A percentile compares a stretch with the other conserved stretches of the same genome.
Evolutionary conservation across 2,329 filamentous ascomycete genomes (phyloP).

Genomic region (Cladosporium austrohemisphaericum): DNA sequence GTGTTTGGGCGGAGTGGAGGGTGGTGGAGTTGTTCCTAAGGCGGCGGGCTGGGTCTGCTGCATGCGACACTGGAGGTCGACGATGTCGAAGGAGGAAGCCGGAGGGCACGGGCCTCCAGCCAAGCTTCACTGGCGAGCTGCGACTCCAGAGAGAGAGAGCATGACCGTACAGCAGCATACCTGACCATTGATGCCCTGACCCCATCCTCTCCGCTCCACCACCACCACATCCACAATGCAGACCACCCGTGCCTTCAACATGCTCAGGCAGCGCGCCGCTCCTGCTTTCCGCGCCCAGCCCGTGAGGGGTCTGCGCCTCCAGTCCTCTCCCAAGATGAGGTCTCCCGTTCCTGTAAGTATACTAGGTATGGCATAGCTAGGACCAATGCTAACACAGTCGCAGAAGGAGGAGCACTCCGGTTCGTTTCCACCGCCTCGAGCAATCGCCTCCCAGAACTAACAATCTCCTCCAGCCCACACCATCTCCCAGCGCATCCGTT

Average conservation of each 20-base stretch:
- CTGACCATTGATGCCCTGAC: constrained; percentile 4
- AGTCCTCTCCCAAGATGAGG: constrained; percentile 28
- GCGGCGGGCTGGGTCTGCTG: constrained; percentile 18
- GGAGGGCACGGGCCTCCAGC: constrained; percentile 7
- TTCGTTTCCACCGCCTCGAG: constrained; percentile 39
- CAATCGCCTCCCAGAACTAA: constrained; percentile 5
- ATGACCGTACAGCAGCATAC: constrained; percentile 1
- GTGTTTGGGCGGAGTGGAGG: constrained; percentile 14
- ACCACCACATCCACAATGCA: constrained; percentile 31
- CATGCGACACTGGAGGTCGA: constrained; percentile 21
- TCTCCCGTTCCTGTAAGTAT: constrained; percentile 33
- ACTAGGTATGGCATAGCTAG: neutral
- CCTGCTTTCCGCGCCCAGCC: constrained; percentile 28
- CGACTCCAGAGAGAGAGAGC: too few species aligned
- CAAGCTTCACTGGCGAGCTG: constrained; percentile 14
- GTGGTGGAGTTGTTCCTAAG: constrained; percentile 19
- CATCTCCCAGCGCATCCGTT: constrained; percentile 89
- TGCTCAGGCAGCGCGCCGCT: constrained; percentile 28
- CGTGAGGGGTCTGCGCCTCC: constrained; percentile 29
- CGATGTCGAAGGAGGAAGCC: constrained; percentile 16
- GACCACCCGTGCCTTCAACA: constrained; percentile 37
- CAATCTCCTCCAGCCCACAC: constrained; percentile 69
- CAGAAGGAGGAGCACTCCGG: constrained; percentile 64
- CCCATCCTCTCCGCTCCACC: constrained; percentile 27
- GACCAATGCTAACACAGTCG: constrained; percentile 38